Percentiles rank a stretch among this genome's conserved stretches.
Conservation (phyloP, 1,284 basidiomycete species). For the Tilletiaria anomala region DNA sequence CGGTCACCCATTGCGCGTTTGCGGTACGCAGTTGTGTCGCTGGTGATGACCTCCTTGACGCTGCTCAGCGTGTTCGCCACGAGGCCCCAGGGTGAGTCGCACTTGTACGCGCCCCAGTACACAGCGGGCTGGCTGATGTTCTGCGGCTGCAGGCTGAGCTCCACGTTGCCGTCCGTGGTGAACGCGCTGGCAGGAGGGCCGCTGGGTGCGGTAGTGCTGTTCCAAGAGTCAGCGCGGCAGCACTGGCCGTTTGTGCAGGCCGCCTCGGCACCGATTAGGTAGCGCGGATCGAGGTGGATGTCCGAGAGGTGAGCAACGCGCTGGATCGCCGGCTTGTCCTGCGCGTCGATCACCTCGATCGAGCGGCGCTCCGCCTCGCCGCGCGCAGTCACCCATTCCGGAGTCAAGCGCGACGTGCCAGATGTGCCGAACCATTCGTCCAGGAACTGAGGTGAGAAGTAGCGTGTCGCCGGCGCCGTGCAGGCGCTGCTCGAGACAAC, state of each 20-base stretch:
- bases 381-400: not conserved
- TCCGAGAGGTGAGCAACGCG: constrained; percentile 65
- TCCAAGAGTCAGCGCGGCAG: constrained; percentile 45
- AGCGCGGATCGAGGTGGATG: constrained; percentile 65
- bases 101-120: constrained; percentile 41
- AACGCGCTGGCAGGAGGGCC: constrained; percentile 13
- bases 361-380: not conserved
- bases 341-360: not conserved
- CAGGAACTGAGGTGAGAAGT: constrained; percentile 3
- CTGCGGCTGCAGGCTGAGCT: not conserved
- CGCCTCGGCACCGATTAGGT: constrained; percentile 57
- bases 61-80: constrained; percentile 52
- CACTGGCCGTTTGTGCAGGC: constrained; percentile 60
- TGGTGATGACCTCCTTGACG: constrained; percentile 55
- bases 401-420: not conserved
- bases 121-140: constrained; percentile 21
- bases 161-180: constrained; percentile 1
- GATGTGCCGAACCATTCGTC: not conserved
- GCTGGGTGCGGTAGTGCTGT: constrained; percentile 9
- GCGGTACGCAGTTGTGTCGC: too few relatives aligned
- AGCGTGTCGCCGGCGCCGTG: constrained; percentile 12
- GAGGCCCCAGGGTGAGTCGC: constrained; percentile 57
- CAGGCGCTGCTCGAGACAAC: constrained; percentile 23
- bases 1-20: too few relatives aligned
- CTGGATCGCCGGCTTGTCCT: constrained; percentile 33